Conservation (phyloP, 2,329 filamentous ascomycete species). For the Lizonia empirigonia region DNA sequence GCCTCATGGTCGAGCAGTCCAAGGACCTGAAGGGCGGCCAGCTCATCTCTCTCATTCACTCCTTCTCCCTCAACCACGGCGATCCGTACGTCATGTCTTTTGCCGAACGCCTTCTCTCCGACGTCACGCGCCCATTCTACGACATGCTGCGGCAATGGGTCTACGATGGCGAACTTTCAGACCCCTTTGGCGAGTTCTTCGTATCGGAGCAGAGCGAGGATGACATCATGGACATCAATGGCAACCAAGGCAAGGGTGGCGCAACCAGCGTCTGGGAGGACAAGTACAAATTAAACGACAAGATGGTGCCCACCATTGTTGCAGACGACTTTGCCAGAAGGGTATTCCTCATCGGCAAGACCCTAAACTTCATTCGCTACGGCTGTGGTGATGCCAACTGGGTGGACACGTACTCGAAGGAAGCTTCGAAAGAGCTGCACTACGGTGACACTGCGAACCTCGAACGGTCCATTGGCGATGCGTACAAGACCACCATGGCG, state of each 20-base stretch:
- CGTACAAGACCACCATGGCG: slow-evolving; percentile 98
- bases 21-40: slow-evolving; percentile 84
- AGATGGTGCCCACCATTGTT: slow-evolving; percentile 92
- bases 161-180: slow-evolving; percentile 96
- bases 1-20: slow-evolving; percentile 89
- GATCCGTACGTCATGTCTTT: slow-evolving; percentile 94
- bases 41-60: slow-evolving; percentile 90
- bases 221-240: slow-evolving; percentile 47
- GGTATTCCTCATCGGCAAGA: slow-evolving; percentile 96
- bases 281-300: slow-evolving; percentile 85
- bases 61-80: slow-evolving; percentile 89
- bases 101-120: slow-evolving; percentile 82
- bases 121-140: slow-evolving; percentile 94
- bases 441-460: slow-evolving; percentile 94
- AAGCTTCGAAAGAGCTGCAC: slow-evolving; percentile 84
- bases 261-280: slow-evolving; percentile 97
- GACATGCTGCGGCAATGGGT: slow-evolving; percentile 97
- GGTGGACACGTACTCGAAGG: slow-evolving; percentile 95
- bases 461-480: slow-evolving; percentile 92
- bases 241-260: slow-evolving; percentile 55
- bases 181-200: slow-evolving; percentile 95
- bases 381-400: slow-evolving; percentile 91
- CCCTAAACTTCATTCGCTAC: slow-evolving; percentile 95
- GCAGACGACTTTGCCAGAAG: slow-evolving; percentile 93
- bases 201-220: slow-evolving; percentile 78